Evolutionary conservation across 2,329 filamentous ascomycete genomes (phyloP).

Genomic region (Chalaropsis thielavioides): DNA sequence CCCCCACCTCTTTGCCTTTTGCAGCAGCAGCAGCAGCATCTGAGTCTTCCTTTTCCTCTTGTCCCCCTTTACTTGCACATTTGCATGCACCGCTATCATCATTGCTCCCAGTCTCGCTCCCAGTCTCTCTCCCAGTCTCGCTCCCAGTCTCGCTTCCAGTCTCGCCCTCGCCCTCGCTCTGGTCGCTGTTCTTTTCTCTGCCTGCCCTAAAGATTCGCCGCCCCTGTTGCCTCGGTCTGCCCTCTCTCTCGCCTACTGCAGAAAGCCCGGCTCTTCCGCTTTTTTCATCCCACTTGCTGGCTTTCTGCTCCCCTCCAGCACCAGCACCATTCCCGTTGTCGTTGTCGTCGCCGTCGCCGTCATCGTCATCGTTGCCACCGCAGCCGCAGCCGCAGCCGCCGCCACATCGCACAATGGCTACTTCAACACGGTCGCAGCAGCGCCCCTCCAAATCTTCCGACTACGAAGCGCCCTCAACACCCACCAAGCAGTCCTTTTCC

Average conservation of each 20-base stretch:
- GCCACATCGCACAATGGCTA: slow-evolving; percentile 8
- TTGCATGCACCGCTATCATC: slow-evolving; percentile 7
- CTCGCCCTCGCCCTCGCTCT: slow-evolving; percentile 16
- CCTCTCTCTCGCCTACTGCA: neutral
- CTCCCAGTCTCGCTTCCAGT: slow-evolving; percentile 21
- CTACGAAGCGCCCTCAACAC: slow-evolving; percentile 8
- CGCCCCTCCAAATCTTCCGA: slow-evolving; percentile 7
- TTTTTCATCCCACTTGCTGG: slow-evolving; percentile 11
- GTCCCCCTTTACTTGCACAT: neutral
- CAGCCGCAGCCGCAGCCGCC: neutral
- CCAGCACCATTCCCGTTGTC: neutral
- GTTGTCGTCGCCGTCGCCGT: neutral
- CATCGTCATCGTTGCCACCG: neutral
- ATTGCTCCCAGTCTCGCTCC: slow-evolving; percentile 18
- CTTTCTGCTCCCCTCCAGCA: neutral
- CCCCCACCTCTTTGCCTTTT: neutral
- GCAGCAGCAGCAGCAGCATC: neutral
- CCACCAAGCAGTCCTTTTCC: slow-evolving; percentile 10
- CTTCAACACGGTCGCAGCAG: slow-evolving; percentile 12
- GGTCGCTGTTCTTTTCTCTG: slow-evolving; percentile 12
- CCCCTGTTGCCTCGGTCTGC: slow-evolving; percentile 10
- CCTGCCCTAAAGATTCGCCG: neutral
- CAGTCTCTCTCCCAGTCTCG: slow-evolving; percentile 20
- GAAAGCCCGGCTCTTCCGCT: slow-evolving; percentile 14
- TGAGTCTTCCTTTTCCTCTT: neutral